These are phyloP conservation scores for Catharanthus roseus DNA, from an alignment of 257 asterid genomes.

Conservation along the genomic window DNA sequence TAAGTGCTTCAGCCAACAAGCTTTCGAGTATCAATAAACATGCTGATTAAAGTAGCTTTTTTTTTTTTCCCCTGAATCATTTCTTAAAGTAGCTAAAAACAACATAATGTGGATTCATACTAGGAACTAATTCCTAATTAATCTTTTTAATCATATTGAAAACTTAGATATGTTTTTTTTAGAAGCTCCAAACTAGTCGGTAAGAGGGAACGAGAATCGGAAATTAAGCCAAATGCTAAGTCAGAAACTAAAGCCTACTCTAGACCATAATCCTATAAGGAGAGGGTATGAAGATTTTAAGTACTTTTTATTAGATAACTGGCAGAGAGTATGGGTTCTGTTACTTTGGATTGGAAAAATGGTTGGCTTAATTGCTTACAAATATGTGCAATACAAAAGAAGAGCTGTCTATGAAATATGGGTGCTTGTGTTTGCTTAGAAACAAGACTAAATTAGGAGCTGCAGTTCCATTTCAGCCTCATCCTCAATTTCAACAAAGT, in stretches of 20 bases:
- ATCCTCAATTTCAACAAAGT: slow-evolving; percentile 80
- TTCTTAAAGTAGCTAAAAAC: background rate
- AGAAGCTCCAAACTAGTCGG: too few species aligned
- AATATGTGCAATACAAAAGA: slow-evolving; percentile 56
- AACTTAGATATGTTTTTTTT: too few species aligned
- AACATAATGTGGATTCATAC: background rate
- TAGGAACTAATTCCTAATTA: background rate
- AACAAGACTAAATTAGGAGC: slow-evolving; percentile 61
- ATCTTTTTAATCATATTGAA: slow-evolving; percentile 46
- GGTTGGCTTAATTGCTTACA: slow-evolving; percentile 77
- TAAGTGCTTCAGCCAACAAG: slow-evolving; percentile 91
- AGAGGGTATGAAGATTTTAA: too few species aligned
- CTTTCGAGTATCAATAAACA: slow-evolving; percentile 68
- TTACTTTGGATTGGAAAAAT: slow-evolving; percentile 67
- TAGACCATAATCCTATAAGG: too few species aligned
- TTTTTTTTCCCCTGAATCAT: too few species aligned
- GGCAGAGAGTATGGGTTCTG: too few species aligned
- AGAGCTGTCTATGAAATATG: slow-evolving; percentile 54
- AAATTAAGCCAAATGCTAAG: too few species aligned
- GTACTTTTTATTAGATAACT: too few species aligned
- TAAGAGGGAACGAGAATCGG: too few species aligned
- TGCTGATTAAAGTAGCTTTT: slow-evolving; percentile 29
- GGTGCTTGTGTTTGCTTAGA: slow-evolving; percentile 86
- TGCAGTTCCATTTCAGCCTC: slow-evolving; percentile 75
- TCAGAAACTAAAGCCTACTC: too few species aligned